Conservation (phyloP, 73 alveolate species). For the Paramecium pentaurelia region DNA sequence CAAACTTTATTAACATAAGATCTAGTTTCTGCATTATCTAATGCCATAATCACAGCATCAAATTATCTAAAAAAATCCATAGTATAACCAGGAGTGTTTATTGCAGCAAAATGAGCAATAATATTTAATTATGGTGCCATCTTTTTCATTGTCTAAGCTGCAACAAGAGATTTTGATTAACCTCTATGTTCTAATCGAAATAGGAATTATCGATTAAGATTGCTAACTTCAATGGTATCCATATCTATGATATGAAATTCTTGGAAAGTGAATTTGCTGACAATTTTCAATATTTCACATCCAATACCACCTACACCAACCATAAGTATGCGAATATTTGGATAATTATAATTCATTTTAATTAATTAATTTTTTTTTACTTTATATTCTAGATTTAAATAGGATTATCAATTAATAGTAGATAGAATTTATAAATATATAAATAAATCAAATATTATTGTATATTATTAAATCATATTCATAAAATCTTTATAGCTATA, state of each 20-base stretch:
- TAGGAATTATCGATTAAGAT: conserved; percentile 90
- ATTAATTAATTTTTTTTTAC: neutral
- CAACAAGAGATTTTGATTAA: conserved; percentile 11
- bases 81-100: conserved; percentile 67
- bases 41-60: conserved; percentile 90
- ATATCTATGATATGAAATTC: conserved; percentile 89
- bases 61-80: conserved; percentile 80
- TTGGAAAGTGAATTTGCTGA: conserved; percentile 82
- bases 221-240: conserved; percentile 93
- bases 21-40: conserved; percentile 95
- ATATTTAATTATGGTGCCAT: conserved; percentile 16
- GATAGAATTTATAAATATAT: neutral
- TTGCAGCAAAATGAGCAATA: conserved; percentile 14
- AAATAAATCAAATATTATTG: neutral
- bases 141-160: conserved; percentile 14
- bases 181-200: conserved; percentile 71
- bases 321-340: conserved; percentile 49
- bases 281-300: conserved; percentile 86
- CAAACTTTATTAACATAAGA: conserved; percentile 90
- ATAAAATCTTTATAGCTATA: conserved; percentile 24
- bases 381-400: neutral
- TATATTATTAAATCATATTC: neutral
- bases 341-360: conserved; percentile 26
- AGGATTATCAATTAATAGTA: neutral
- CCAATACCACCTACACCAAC: conserved; percentile 97